Conservation (phyloP, 176 grass and related monocot genomes). For the Panicum miliaceum region DNA sequence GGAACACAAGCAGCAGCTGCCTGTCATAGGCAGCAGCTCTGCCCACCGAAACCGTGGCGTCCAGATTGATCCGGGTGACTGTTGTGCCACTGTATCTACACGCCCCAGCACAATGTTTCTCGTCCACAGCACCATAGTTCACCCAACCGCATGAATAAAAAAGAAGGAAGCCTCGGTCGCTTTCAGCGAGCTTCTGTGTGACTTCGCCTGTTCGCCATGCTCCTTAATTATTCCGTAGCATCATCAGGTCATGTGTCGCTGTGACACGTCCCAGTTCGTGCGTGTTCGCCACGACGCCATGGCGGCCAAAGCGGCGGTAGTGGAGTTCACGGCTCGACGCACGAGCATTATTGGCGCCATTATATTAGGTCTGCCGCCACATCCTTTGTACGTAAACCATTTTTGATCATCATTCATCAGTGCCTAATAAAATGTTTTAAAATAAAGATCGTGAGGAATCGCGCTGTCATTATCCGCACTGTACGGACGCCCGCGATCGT, state of each 20-base stretch:
- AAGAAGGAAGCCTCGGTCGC: background rate
- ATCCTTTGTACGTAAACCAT: background rate
- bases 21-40: background rate
- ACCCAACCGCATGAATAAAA: background rate
- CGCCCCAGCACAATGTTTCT: slow-evolving; percentile 12
- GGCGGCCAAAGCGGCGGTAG: slow-evolving; percentile 11
- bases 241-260: slow-evolving; percentile 25
- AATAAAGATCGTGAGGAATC: background rate
- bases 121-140: background rate
- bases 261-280: background rate
- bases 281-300: slow-evolving; percentile 36
- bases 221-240: background rate
- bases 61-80: background rate
- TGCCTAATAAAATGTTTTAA: background rate
- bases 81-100: slow-evolving; percentile 29
- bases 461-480: background rate
- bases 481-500: background rate
- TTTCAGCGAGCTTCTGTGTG: slow-evolving; percentile 11
- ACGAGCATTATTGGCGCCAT: background rate
- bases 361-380: background rate
- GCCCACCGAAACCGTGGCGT: background rate
- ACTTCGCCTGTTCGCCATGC: background rate
- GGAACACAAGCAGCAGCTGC: background rate
- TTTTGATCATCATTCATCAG: background rate
- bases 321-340: background rate